Percentiles rank a stretch among this genome's conserved stretches.
phyloP scores from a whole-genome alignment of 2,329 filamentous ascomycete species.

The Anisogramma anomala region DNA sequence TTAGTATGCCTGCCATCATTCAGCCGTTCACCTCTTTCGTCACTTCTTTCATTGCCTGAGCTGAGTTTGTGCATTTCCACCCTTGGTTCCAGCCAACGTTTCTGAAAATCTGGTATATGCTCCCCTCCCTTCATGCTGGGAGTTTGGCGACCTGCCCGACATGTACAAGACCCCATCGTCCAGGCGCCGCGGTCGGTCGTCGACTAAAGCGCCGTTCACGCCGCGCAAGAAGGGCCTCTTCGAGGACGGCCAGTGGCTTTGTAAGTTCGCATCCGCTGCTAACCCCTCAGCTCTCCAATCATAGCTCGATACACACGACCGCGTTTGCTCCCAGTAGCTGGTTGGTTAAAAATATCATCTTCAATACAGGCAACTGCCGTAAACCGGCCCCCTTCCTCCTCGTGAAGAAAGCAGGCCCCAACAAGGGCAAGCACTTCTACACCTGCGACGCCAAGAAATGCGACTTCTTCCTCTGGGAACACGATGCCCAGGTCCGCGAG shows the following conservation, averaged over 20 bases:
- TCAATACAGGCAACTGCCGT: slow-evolving; percentile 30
- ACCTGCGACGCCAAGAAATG: slow-evolving; percentile 28
- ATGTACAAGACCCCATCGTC: slow-evolving; percentile 12
- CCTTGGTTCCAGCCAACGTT: too few relatives aligned
- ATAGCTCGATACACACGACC: background rate
- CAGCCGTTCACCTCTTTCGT: too few relatives aligned
- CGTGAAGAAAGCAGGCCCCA: slow-evolving; percentile 27
- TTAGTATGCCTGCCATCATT: too few relatives aligned
- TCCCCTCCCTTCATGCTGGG: too few relatives aligned
- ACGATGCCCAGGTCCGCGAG: slow-evolving; percentile 26
- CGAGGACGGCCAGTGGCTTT: slow-evolving; percentile 20
- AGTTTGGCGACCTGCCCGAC: background rate
- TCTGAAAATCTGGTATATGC: too few relatives aligned
- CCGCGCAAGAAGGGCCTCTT: slow-evolving; percentile 16
- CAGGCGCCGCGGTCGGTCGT: slow-evolving; percentile 1
- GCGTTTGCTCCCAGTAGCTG: too few relatives aligned
- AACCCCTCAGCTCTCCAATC: too few relatives aligned
- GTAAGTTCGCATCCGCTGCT: slow-evolving; percentile 13
- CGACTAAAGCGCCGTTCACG: background rate
- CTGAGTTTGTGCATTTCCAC: too few relatives aligned
- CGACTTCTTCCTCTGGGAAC: slow-evolving; percentile 34
- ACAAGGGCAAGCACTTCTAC: slow-evolving; percentile 33
- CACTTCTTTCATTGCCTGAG: too few relatives aligned
- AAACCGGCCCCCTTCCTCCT: slow-evolving; percentile 24
- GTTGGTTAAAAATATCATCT: background rate